These are phyloP conservation scores for Lichtheimia corymbifera DNA, from an alignment of 371 early-diverging fungal species.

Conservation along the genomic window DNA sequence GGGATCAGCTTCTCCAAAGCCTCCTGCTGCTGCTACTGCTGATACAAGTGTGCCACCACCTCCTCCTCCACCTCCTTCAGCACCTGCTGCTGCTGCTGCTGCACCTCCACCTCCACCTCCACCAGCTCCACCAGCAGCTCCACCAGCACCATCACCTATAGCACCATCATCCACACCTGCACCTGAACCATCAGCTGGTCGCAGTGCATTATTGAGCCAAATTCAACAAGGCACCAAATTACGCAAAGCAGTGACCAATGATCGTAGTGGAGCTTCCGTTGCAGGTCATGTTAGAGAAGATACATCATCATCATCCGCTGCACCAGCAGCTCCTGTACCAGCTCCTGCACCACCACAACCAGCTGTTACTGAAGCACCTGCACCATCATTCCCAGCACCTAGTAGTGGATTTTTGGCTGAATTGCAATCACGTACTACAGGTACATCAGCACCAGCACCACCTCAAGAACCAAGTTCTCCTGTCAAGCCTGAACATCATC, in stretches of 20 bases:
- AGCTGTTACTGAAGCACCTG: neutral
- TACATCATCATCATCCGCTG: conserved; percentile 21
- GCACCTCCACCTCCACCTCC: conserved; percentile 21
- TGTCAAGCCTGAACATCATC: neutral
- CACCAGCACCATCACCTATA: conserved; percentile 19
- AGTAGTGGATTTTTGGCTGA: conserved; percentile 30
- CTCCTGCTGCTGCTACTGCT: conserved; percentile 12
- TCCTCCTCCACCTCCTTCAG: conserved; percentile 23
- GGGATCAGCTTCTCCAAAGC: conserved; percentile 13
- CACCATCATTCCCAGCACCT: conserved; percentile 1
- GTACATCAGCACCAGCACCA: conserved; percentile 4
- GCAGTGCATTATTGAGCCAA: conserved; percentile 44
- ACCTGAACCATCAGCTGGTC: conserved; percentile 22
- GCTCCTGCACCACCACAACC: conserved; percentile 62
- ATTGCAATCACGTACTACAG: conserved; percentile 32
- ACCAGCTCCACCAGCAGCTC: conserved; percentile 16
- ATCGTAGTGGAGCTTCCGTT: conserved; percentile 39
- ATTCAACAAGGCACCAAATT: conserved; percentile 41
- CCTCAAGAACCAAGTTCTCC: neutral
- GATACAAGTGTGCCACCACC: conserved; percentile 7
- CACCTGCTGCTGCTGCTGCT: conserved; percentile 3
- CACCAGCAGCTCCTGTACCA: conserved; percentile 58
- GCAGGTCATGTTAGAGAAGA: conserved; percentile 31
- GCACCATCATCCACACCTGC: conserved; percentile 12
- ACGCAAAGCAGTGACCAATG: conserved; percentile 39